Conservation (phyloP, 805 yeast genomes). For the Jamesozyma hellenica region DNA sequence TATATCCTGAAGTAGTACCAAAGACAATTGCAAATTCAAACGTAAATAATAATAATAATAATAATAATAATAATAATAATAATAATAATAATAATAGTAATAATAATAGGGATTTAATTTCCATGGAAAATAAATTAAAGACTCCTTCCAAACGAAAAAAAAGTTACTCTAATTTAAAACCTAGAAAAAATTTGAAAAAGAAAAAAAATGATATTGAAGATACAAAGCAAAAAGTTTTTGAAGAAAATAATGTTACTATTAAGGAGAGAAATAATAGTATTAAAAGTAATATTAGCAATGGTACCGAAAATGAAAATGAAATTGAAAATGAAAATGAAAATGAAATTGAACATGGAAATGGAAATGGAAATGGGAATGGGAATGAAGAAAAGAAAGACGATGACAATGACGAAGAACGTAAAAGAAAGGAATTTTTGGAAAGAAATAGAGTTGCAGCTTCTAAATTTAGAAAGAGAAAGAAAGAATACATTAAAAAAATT, state of each 20-base stretch:
- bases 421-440: slow-evolving; percentile 64
- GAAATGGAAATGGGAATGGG: neutral
- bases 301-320: neutral
- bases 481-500: slow-evolving; percentile 74
- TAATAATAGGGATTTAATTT: neutral
- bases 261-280: no score
- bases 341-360: neutral
- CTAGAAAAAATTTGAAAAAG: neutral
- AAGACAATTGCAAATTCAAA: no score
- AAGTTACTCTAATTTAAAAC: neutral
- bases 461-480: slow-evolving; percentile 89
- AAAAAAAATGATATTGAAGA: neutral
- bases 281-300: no score
- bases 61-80: no score
- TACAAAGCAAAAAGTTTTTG: no score
- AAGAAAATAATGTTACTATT: no score
- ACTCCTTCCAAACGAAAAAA: neutral
- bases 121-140: neutral
- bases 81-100: neutral
- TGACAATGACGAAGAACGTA: slow-evolving; percentile 61
- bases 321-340: neutral
- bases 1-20: no score
- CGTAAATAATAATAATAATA: no score
- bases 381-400: slow-evolving; percentile 20
- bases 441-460: slow-evolving; percentile 92